Percentiles rank a stretch among this genome's conserved stretches.
phyloP scores from a whole-genome alignment of 192 early-diverging fungal genomes.

The Fimicolochytrium jonesii region DNA sequence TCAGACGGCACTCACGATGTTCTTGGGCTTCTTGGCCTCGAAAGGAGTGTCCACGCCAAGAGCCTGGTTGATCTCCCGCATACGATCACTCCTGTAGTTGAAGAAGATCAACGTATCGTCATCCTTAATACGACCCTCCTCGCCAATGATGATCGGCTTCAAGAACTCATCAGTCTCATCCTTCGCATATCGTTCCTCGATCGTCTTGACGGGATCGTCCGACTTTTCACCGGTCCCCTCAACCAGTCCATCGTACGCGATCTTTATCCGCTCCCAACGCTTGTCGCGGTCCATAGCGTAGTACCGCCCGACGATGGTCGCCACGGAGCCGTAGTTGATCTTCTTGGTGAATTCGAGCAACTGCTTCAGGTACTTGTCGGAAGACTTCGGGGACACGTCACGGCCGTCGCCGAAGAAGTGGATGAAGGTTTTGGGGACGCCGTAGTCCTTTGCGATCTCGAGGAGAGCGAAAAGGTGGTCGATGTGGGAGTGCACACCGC shows the following conservation, averaged over 20 bases:
- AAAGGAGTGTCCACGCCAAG: constrained; percentile 89
- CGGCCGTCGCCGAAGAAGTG: constrained; percentile 99
- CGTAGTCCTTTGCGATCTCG: constrained; percentile 76
- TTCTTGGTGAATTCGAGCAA: constrained; percentile 55
- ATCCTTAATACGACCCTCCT: constrained; percentile 75
- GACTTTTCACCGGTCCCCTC: constrained; percentile 65
- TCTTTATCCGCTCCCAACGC: constrained; percentile 97
- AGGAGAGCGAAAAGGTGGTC: constrained; percentile 84
- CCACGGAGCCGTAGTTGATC: constrained; percentile 77
- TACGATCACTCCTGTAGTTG: constrained; percentile 97
- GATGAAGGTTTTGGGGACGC: constrained; percentile 80
- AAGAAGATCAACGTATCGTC: constrained; percentile 95
- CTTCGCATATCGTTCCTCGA: constrained; percentile 81
- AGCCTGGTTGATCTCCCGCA: constrained; percentile 84
- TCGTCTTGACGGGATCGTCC: constrained; percentile 52
- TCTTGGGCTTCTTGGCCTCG: constrained; percentile 70
- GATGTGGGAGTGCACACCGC: constrained; percentile 96
- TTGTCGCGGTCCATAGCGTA: constrained; percentile 99
- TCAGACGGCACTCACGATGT: constrained; percentile 49
- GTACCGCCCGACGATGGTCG: constrained; percentile 93
- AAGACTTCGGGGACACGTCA: constrained; percentile 89
- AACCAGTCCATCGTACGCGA: constrained; percentile 89
- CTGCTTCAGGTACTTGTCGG: constrained; percentile 73
- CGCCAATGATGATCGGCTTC: constrained; percentile 91
- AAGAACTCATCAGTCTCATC: constrained; percentile 99